A percentile compares a stretch with the other conserved stretches of the same genome.
phyloP scores from a whole-genome alignment of 371 early-diverging fungal species.

The Saksenaea vasiformis region DNA sequence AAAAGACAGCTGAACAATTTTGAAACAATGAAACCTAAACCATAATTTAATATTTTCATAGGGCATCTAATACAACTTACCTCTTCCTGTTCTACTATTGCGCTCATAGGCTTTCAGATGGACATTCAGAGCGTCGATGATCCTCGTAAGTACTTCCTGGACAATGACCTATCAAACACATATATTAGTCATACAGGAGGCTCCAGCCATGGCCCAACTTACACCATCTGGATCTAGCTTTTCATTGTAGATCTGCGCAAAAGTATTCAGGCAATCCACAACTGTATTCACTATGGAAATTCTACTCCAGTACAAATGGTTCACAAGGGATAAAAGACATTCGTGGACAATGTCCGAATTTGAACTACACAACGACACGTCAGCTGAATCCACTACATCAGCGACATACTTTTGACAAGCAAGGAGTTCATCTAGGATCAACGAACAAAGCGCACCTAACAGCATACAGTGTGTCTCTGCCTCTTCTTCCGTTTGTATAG shows the following conservation, averaged over 20 bases:
- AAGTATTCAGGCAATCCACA: constrained; percentile 65
- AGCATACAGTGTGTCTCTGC: constrained; percentile 60
- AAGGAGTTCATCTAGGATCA: constrained; percentile 61
- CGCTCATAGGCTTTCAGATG: constrained; percentile 63
- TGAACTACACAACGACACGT: constrained; percentile 25
- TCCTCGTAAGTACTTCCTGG: constrained; percentile 63
- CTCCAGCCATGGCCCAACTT: constrained; percentile 14
- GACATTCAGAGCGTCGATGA: constrained; percentile 70
- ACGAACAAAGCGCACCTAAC: constrained; percentile 48
- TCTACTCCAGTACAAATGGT: constrained; percentile 69
- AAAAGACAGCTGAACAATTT: constrained; percentile 70
- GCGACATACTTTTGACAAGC: constrained; percentile 25
- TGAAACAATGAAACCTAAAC: constrained; percentile 55
- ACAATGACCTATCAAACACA: constrained; percentile 46
- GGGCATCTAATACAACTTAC: neutral
- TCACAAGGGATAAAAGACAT: constrained; percentile 61
- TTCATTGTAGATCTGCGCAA: constrained; percentile 63
- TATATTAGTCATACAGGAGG: neutral
- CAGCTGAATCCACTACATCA: neutral
- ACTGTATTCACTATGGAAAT: constrained; percentile 64
- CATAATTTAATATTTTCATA: neutral
- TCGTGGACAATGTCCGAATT: constrained; percentile 54
- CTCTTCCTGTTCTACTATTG: constrained; percentile 43
- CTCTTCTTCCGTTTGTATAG: constrained; percentile 31
- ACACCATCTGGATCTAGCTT: constrained; percentile 62